Percentiles rank a stretch among this genome's conserved stretches.
Evolutionary conservation across 768 basidiomycete species (phyloP).

Genomic region (Pleurotus cornucopiae): DNA sequence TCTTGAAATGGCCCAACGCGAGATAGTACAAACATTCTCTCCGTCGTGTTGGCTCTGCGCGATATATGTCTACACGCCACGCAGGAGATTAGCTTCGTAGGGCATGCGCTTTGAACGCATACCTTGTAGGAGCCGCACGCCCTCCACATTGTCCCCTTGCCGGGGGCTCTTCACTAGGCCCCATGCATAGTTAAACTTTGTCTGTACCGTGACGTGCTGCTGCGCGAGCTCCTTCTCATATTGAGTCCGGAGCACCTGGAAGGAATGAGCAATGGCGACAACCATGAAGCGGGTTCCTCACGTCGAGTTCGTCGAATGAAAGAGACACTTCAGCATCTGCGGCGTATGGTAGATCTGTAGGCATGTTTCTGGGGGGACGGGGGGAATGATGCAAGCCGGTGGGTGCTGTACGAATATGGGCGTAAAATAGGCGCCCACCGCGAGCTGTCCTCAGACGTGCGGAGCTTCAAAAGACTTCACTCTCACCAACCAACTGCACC

Average conservation of each 20-base stretch:
- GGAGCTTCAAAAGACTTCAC: constrained; percentile 32
- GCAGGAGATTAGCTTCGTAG: neutral
- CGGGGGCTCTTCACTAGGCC: constrained; percentile 90
- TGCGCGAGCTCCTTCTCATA: constrained; percentile 86
- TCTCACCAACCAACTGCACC: constrained; percentile 15
- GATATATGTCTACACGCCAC: constrained; percentile 72
- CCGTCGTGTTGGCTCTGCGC: constrained; percentile 78
- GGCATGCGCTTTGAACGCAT: neutral
- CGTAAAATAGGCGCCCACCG: neutral
- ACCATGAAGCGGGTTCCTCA: constrained; percentile 23
- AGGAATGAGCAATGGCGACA: constrained; percentile 1
- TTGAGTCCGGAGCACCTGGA: constrained; percentile 78
- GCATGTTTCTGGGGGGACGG: constrained; percentile 32
- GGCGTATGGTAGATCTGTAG: constrained; percentile 90
- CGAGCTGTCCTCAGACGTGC: constrained; percentile 11
- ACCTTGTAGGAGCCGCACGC: constrained; percentile 88
- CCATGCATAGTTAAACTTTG: constrained; percentile 98
- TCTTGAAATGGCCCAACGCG: constrained; percentile 93
- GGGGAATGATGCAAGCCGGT: constrained; percentile 4
- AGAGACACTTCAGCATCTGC: constrained; percentile 91
- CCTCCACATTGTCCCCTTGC: constrained; percentile 85
- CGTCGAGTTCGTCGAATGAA: constrained; percentile 87
- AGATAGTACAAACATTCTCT: constrained; percentile 97
- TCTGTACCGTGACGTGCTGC: constrained; percentile 86
- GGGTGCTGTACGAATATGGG: constrained; percentile 11